Conservation (phyloP, 2,329 filamentous ascomycete species). For the Aureobasidium musti region DNA sequence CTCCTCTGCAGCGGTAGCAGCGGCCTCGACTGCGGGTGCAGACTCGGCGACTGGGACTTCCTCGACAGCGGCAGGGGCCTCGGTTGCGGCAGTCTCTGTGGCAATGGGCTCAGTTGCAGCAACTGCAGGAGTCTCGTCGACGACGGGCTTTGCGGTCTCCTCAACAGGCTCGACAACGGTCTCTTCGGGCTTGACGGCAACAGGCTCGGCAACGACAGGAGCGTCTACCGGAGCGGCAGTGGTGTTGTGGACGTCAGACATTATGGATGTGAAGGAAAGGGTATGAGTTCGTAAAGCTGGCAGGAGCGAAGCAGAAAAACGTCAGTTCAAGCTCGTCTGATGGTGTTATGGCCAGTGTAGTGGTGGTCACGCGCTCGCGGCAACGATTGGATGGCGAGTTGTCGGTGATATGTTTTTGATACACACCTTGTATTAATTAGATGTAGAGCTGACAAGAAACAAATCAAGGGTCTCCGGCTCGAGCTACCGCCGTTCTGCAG, state of each 20-base stretch:
- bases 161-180: conserved; percentile 26
- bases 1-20: conserved; percentile 43
- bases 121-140: conserved; percentile 29
- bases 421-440: conserved; percentile 29
- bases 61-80: conserved; percentile 42
- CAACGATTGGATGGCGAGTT: conserved; percentile 6
- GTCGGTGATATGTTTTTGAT: not conserved
- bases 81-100: conserved; percentile 19
- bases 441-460: conserved; percentile 24
- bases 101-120: conserved; percentile 16
- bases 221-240: conserved; percentile 28
- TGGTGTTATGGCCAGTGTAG: not conserved
- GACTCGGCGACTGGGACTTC: conserved; percentile 43
- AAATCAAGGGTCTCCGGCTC: conserved; percentile 27
- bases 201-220: conserved; percentile 29
- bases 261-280: conserved; percentile 31
- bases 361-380: conserved; percentile 8
- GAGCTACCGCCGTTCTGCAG: conserved; percentile 22
- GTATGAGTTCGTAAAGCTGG: conserved; percentile 25
- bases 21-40: conserved; percentile 42
- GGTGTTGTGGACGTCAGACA: conserved; percentile 36
- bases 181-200: conserved; percentile 28
- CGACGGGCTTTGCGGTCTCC: conserved; percentile 25
- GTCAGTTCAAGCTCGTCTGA: conserved; percentile 14
- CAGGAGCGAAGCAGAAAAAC: conserved; percentile 15